These are phyloP conservation scores for Aspergillus incahuasiensis DNA, from an alignment of 495 filamentous ascomycete genomes.

Conservation along the genomic window DNA sequence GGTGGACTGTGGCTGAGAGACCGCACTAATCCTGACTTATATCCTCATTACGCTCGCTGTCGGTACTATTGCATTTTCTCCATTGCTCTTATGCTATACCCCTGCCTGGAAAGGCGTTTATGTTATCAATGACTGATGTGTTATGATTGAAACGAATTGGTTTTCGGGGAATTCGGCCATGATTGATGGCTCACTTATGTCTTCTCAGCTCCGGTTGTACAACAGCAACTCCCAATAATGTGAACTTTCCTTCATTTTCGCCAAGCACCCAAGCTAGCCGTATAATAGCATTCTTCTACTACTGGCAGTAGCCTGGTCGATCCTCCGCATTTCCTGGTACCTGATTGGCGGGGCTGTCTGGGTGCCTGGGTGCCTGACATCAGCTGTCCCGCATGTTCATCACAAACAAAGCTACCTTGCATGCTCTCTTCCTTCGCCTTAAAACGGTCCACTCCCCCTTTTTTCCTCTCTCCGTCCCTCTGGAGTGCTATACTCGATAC, in stretches of 20 bases:
- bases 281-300: not conserved
- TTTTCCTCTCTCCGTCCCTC: slow-evolving; percentile 1
- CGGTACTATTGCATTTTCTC: not conserved
- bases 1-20: slow-evolving; percentile 44
- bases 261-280: not conserved
- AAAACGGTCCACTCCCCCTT: not conserved
- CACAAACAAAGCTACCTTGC: not conserved
- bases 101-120: not conserved
- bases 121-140: not conserved
- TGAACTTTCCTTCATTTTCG: not conserved
- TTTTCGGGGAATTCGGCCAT: not conserved
- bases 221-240: not conserved
- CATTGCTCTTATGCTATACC: not conserved
- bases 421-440: not conserved
- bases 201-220: not conserved
- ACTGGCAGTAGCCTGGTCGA: slow-evolving; percentile 4
- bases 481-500: not conserved
- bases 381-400: not conserved
- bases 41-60: not conserved
- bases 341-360: slow-evolving; percentile 21
- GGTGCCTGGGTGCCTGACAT: slow-evolving; percentile 26
- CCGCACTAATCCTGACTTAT: slow-evolving; percentile 23
- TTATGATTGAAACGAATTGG: not conserved
- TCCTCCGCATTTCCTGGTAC: not conserved
- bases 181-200: not conserved